Conservation (phyloP, 495 filamentous ascomycete genomes). For the Lindgomyces ingoldianus region DNA sequence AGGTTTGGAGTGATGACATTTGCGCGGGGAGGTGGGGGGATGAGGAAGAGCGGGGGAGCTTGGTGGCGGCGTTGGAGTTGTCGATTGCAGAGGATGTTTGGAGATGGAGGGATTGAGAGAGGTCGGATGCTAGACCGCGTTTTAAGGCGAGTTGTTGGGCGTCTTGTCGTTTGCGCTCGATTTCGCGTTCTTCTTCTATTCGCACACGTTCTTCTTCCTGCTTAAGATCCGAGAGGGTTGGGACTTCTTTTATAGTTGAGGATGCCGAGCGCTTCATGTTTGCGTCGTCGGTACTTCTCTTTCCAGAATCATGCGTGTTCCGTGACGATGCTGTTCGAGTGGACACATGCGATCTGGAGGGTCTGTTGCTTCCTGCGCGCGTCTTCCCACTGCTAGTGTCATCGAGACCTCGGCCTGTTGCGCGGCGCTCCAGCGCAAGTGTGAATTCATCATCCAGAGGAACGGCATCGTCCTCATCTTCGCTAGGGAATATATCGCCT, state of each 20-base stretch:
- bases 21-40: slow-evolving; percentile 8
- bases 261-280: slow-evolving; percentile 27
- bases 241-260: slow-evolving; percentile 43
- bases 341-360: slow-evolving; percentile 44
- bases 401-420: slow-evolving; percentile 56
- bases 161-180: slow-evolving; percentile 68
- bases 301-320: slow-evolving; percentile 44
- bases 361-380: slow-evolving; percentile 42
- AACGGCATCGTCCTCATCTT: slow-evolving; percentile 86
- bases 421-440: slow-evolving; percentile 68
- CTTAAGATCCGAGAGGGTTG: slow-evolving; percentile 71
- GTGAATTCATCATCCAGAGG: slow-evolving; percentile 93
- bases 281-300: slow-evolving; percentile 28
- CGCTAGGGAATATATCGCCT: slow-evolving; percentile 90
- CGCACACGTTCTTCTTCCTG: slow-evolving; percentile 71
- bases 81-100: background rate
- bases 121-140: slow-evolving; percentile 59
- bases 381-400: slow-evolving; percentile 72
- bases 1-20: background rate
- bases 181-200: slow-evolving; percentile 67
- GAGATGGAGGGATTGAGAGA: background rate
- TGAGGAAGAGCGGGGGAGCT: background rate
- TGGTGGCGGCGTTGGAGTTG: background rate
- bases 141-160: slow-evolving; percentile 71
- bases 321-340: slow-evolving; percentile 39